Evolutionary conservation across 768 basidiomycete genomes (phyloP), one percentile per base, ranked within the genome.

Genomic region (Leccinum rimulosum): DNA sequence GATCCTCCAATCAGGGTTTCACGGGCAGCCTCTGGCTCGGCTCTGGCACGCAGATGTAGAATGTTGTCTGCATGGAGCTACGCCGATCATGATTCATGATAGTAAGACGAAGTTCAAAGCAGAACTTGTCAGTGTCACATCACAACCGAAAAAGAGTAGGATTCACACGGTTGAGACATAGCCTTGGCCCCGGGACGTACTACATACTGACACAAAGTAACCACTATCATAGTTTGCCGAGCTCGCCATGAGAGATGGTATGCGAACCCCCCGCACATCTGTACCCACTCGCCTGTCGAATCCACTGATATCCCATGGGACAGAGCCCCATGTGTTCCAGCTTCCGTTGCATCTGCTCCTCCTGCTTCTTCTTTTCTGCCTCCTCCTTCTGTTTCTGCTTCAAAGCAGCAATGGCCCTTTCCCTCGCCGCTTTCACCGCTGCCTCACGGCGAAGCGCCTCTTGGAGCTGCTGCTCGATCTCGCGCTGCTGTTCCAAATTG

Each of bases 301-400:
- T 77, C 84, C 83, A 85, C 25, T 15, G 61, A 57, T 52, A 84
- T 12, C 82, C 83, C 2, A 36, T 61, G 0, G 67, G 64, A 64
- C 87, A 88, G 4, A 78, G 64, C 0, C 86, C 87, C 77, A 86
- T 79, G 0, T 53, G 10, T 0, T 74, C 70, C 6, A 86, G 66
- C 58, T 75, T 80, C 36, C 36, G 60, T 69, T 86, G 86, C 2
- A 73, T 76, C 58, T 68, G 62, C 10, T 58, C 43, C 35, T 61
- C 72, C 50, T 70, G 55, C 11, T 52, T 55, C 47, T 57, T 62
- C 57, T 55, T 64, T 59, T 73, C 68, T 5, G 66, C 49, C 5
- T 50, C 49, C 14, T 50, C 49, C 27, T 17, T 17, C 15, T 50
- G 49, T 50, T 50, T 50, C 27, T 50, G 28, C 27, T 17, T 27